Base-by-base conservation (phyloP, 1,139 yeast genomes). In the Yamadazyma songkhlaensis region DNA sequence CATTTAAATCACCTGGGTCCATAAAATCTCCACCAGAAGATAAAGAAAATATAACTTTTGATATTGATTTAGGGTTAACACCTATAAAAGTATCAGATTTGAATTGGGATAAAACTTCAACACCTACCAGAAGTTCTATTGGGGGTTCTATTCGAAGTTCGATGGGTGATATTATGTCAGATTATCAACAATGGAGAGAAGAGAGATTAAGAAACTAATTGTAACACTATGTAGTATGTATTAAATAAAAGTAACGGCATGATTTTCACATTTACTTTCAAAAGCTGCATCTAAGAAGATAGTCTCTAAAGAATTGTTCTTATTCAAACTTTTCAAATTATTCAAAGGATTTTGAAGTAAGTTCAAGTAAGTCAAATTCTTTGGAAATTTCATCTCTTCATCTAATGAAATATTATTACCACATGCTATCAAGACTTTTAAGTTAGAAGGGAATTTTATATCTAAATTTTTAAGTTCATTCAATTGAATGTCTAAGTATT, bases 111-210 rank as follows among this genome's bases (percentile, higher is more conserved):
- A 38, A 40, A 29, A 46, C 48, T 12, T 46, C 51, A 17, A 45
- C 44, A 3, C 51, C 48, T 28, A 41, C 45, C 21, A 60, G 64
- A 27, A 25, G 14, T 40, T 40, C 51, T 8, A 50, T 49, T 12
- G 20, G 20, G 20, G 6, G 20, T 17, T 17, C 20, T 17, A 17
- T 17, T 17, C 60, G 68, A 33, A 64, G 65, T 34, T 25, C 27
- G 4, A 10, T 25, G 13, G 27, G 13, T 66, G 34, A 35, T 1
- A 64, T 72, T 1, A 54, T 69, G 15, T 74, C 67, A 31, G 75
- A 69, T 31, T 70, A 68, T 44, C 60, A 61, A 37, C 49, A 49
- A 10, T 71, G 77, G 77, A 53, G 74, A 40, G 60, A 60, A 22
- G 73, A 67, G 41, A 55, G 57, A 42, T 63, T 70, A 26, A 57